Conservation (phyloP, 441 rosid species). For the Brassica hybrid region DNA sequence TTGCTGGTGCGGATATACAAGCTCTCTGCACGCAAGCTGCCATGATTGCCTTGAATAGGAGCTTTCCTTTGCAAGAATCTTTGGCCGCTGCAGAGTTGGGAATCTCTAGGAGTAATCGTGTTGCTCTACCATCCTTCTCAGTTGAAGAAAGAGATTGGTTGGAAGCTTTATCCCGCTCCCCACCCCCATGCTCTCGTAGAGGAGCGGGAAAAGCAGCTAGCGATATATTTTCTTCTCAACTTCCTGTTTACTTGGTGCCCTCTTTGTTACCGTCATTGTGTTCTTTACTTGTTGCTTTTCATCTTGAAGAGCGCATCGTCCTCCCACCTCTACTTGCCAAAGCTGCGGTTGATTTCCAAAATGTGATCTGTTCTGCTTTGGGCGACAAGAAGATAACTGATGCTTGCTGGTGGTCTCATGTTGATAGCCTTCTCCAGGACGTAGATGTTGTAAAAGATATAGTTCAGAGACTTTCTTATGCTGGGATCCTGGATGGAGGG, state of each 20-base stretch:
- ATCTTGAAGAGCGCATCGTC: constrained; percentile 79
- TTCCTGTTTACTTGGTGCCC: constrained; percentile 82
- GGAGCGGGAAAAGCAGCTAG: constrained; percentile 95
- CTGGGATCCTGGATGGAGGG: constrained; percentile 67
- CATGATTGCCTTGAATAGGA: constrained; percentile 88
- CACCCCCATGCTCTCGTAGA: constrained; percentile 95
- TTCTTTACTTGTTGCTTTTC: constrained; percentile 73
- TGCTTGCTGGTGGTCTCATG: constrained; percentile 71
- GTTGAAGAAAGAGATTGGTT: constrained; percentile 98
- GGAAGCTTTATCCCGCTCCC: constrained; percentile 91
- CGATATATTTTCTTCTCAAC: constrained; percentile 80
- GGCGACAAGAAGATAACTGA: constrained; percentile 57
- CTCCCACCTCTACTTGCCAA: constrained; percentile 75
- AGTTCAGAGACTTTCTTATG: constrained; percentile 61
- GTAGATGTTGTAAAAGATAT: constrained; percentile 63
- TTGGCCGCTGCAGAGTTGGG: constrained; percentile 75
- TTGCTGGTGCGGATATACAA: constrained; percentile 99
- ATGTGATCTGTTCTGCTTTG: constrained; percentile 63
- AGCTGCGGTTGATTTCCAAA: constrained; percentile 67
- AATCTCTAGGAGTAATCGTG: constrained; percentile 55
- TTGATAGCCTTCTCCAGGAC: constrained; percentile 67
- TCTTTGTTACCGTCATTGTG: constrained; percentile 76
- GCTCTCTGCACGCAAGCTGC: constrained; percentile 98
- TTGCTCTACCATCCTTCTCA: constrained; percentile 75
- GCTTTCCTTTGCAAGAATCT: constrained; percentile 88